Conservation (phyloP, 2,329 filamentous ascomycete species). For the Trichophaea hybrida region DNA sequence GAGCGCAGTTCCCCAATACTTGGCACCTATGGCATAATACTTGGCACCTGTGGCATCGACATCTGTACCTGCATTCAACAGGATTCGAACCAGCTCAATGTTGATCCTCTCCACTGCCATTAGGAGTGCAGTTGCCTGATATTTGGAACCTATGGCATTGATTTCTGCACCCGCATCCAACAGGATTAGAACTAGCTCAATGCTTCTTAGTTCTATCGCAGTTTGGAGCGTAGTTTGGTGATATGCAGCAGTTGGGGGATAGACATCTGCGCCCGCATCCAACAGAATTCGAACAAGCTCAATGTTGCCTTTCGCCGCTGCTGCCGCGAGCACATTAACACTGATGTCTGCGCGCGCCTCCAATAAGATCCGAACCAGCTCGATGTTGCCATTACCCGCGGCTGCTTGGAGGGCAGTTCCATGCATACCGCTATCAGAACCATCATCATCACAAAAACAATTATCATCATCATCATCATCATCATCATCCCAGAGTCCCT, state of each 20-base stretch:
- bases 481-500: background rate
- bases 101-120: too few relatives aligned
- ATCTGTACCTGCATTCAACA: constrained; percentile 1
- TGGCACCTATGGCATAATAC: too few relatives aligned
- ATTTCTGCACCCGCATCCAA: constrained; percentile 4
- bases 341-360: too few relatives aligned
- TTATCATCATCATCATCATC: background rate
- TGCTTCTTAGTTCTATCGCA: background rate
- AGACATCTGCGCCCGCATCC: background rate
- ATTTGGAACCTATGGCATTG: too few relatives aligned
- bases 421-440: too few relatives aligned
- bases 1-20: constrained; percentile 1
- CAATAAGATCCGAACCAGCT: too few relatives aligned
- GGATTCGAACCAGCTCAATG: background rate
- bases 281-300: background rate
- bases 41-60: background rate
- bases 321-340: too few relatives aligned
- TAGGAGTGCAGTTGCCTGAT: too few relatives aligned
- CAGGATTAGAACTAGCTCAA: constrained; percentile 1
- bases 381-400: too few relatives aligned
- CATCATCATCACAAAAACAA: too few relatives aligned
- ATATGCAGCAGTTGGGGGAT: background rate
- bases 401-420: too few relatives aligned
- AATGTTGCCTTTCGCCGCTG: too few relatives aligned
- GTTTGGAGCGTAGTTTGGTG: background rate